Conservation (phyloP, 345 rosid genomes). For the Erucastrum elatum region DNA sequence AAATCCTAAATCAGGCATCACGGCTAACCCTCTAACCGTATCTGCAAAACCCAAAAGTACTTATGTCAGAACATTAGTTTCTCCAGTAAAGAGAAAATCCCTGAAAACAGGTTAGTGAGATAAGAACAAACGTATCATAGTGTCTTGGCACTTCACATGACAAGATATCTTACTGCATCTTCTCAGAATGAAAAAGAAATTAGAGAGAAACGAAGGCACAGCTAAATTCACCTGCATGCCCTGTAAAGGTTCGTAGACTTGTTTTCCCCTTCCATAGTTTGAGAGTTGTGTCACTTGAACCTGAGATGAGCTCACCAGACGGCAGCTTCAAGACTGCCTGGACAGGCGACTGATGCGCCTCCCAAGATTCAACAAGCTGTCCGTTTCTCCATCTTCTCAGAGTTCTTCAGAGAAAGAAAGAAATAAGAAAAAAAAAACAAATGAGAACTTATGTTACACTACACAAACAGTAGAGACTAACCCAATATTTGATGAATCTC, state of each 20-base stretch:
- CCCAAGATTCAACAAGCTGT: slow-evolving; percentile 74
- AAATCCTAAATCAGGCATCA: slow-evolving; percentile 76
- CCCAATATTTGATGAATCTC: background rate
- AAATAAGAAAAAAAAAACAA: background rate
- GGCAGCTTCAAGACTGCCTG: slow-evolving; percentile 81
- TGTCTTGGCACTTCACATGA: slow-evolving; percentile 8
- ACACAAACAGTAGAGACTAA: slow-evolving; percentile 9
- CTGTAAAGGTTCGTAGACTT: slow-evolving; percentile 71
- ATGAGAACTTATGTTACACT: slow-evolving; percentile 2
- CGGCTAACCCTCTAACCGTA: slow-evolving; percentile 90
- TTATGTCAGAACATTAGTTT: slow-evolving; percentile 12
- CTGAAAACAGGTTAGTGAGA: slow-evolving; percentile 3
- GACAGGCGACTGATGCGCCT: slow-evolving; percentile 82
- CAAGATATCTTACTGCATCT: background rate
- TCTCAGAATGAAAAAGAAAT: slow-evolving; percentile 13
- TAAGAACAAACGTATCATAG: too few species aligned
- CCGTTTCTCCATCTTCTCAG: slow-evolving; percentile 84
- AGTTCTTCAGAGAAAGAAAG: slow-evolving; percentile 48
- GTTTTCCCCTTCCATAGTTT: slow-evolving; percentile 88
- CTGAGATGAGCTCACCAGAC: slow-evolving; percentile 94
- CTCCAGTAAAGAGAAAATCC: slow-evolving; percentile 9
- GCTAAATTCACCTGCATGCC: slow-evolving; percentile 70
- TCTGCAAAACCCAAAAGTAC: slow-evolving; percentile 48
- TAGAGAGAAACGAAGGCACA: background rate
- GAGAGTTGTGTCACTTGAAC: slow-evolving; percentile 79